Evolutionary conservation across 352 stramenopile genomes (phyloP), one percentile per base, ranked within the genome.

Genomic region (Blastocystis sp.): DNA sequence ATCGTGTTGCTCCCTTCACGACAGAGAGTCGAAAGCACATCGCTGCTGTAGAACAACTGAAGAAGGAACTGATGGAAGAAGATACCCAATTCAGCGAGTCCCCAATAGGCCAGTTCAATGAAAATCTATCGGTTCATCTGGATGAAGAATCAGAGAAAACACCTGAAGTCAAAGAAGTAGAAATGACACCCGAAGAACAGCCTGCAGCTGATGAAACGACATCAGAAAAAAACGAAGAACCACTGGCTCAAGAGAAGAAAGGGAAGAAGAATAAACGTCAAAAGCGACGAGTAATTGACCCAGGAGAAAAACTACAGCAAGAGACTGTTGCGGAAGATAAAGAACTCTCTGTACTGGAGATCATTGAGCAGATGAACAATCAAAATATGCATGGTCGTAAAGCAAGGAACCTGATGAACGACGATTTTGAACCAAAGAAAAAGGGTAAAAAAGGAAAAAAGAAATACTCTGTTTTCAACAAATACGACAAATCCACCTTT

Each of bases 21-120:
- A n/a, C 73, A 85, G 73, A 69, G 66, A 90, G 88, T 18, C 90
- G 39, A 37, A 82, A 91, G 65, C 90, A 91, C 26, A 87, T 82
- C n/a, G 81, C 56, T 73, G 87, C 90, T 16, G 39, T 79, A 34
- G 65, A 69, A 55, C 79, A 50, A 56, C 68, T 85, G 90, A 79
- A 87, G 37, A 64, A 79, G 4, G 85, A 90, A 79, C 68, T 91
- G 55, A 45, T 66, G 39, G 39, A 43, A 39, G 73, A 87, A 11
- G 89, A 78, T 16, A 34, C 0, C 30, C 30, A 34, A 34, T 34
- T 34, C 30, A 34, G 30, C 45, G 54, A 20, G 30, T 34, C 30
- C 1, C 30, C 50, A 43, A 4, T 18, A 26, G 4, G 62, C 54
- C 20, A 34, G 34, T 7, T 66, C 4, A 18, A 53, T 34, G 30